A percentile compares a stretch with the other conserved stretches of the same genome.
Conservation (phyloP, 139 green algal genomes). For the Chlamydomonas sp. region DNA sequence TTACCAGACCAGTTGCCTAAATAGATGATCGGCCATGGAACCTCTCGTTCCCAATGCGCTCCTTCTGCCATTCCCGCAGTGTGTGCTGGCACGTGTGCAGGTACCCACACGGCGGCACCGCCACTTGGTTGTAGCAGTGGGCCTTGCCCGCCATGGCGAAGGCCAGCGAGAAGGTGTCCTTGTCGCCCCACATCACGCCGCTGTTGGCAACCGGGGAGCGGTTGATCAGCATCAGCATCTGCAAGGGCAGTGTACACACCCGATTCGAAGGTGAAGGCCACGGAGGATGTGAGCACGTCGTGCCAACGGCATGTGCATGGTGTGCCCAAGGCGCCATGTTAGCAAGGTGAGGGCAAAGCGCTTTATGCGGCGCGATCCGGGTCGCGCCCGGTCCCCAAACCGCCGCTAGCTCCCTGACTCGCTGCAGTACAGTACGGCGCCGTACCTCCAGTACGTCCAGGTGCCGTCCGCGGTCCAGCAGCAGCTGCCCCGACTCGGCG, state of each 20-base stretch:
- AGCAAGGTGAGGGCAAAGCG: too few relatives aligned
- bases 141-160: constrained; percentile 62
- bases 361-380: too few relatives aligned
- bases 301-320: too few relatives aligned
- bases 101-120: constrained; percentile 43
- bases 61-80: too few relatives aligned
- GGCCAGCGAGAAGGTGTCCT: constrained; percentile 65
- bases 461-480: constrained; percentile 60
- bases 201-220: neutral
- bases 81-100: neutral
- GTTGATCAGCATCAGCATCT: too few relatives aligned
- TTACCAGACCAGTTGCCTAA: too few relatives aligned
- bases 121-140: constrained; percentile 50
- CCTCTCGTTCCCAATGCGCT: too few relatives aligned
- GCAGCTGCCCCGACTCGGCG: constrained; percentile 62
- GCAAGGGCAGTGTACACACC: too few relatives aligned
- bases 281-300: too few relatives aligned
- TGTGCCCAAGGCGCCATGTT: too few relatives aligned
- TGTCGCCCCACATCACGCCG: constrained; percentile 47
- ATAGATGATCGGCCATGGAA: too few relatives aligned
- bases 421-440: constrained; percentile 22
- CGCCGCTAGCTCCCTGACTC: constrained; percentile 20
- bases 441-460: constrained; percentile 57
- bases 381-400: neutral
- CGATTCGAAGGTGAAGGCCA: too few relatives aligned